phyloP scores from a whole-genome alignment of 2,329 filamentous ascomycete species.

The Metarhizium humberi region DNA sequence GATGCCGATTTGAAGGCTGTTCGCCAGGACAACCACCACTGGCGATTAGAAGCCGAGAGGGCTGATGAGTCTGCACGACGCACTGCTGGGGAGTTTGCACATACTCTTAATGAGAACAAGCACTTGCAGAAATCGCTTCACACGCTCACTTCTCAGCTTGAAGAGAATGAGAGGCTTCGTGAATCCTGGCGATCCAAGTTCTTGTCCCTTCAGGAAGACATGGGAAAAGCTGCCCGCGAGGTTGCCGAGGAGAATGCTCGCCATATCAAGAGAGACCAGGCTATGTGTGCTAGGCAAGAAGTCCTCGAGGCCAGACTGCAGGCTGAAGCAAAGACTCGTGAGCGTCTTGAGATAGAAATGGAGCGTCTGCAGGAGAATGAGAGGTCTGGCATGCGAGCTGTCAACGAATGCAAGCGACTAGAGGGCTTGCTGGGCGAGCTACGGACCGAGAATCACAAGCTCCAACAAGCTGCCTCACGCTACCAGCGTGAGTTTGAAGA shows the following conservation, averaged over 20 bases:
- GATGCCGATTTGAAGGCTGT: constrained; percentile 47
- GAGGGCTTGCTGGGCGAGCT: constrained; percentile 46
- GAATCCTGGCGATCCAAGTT: constrained; percentile 81
- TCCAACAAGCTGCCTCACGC: constrained; percentile 58
- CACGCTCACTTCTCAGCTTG: constrained; percentile 66
- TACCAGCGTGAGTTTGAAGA: constrained; percentile 79
- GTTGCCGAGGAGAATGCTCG: constrained; percentile 74
- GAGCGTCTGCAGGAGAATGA: constrained; percentile 56
- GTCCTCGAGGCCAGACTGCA: constrained; percentile 70
- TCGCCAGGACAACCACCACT: constrained; percentile 49
- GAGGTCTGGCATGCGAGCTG: constrained; percentile 54
- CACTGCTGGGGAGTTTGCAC: constrained; percentile 37
- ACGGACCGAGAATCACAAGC: constrained; percentile 58
- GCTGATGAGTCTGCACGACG: constrained; percentile 42
- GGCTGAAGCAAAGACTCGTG: constrained; percentile 61
- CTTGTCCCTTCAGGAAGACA: constrained; percentile 76
- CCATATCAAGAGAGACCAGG: constrained; percentile 70
- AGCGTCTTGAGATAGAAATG: constrained; percentile 57
- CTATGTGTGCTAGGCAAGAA: constrained; percentile 69
- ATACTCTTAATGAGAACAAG: constrained; percentile 53
- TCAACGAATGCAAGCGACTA: constrained; percentile 52
- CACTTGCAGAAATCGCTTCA: constrained; percentile 66
- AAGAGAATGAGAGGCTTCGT: constrained; percentile 77
- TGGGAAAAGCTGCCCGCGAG: constrained; percentile 68
- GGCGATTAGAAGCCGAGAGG: constrained; percentile 52